These are phyloP conservation scores for Akebia trifoliata DNA, from an alignment of 164 flowering plant species.

Conservation along the genomic window DNA sequence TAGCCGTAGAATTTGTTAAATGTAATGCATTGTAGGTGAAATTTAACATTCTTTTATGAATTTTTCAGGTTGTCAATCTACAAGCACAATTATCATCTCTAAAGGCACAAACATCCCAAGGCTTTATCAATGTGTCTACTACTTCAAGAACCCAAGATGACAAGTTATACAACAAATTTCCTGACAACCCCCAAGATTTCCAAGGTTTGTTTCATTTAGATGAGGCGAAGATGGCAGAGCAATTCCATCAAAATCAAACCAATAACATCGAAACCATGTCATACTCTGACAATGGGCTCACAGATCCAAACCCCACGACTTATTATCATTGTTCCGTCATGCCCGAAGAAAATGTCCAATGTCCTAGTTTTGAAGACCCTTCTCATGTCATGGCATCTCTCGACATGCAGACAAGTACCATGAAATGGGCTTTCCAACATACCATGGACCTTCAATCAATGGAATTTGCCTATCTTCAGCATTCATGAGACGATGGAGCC, in stretches of 20 bases:
- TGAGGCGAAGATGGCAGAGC: conserved; percentile 25
- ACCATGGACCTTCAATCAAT: conserved; percentile 59
- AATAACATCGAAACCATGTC: conserved; percentile 7
- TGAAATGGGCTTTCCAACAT: conserved; percentile 56
- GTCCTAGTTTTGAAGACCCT: conserved; percentile 38
- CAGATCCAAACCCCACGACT: conserved; percentile 21
- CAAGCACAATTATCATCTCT: conserved; percentile 75
- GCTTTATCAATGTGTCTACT: conserved; percentile 22
- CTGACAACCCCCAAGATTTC: conserved; percentile 35
- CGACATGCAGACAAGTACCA: conserved; percentile 36
- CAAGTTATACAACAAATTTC: conserved; percentile 23
- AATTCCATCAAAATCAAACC: conserved; percentile 20
- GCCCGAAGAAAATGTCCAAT: conserved; percentile 33
- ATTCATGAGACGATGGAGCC: conserved; percentile 24
- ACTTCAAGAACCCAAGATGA: conserved; percentile 35
- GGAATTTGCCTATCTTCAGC: conserved; percentile 51
- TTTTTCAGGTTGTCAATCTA: conserved; percentile 62
- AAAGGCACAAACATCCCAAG: conserved; percentile 65
- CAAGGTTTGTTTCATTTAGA: conserved; percentile 40
- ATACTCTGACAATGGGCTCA: conserved; percentile 20
- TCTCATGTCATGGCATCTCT: conserved; percentile 42
- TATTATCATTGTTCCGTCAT: conserved; percentile 25
- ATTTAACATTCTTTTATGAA: too few relatives aligned
- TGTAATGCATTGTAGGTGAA: too few relatives aligned
- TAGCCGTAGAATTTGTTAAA: too few relatives aligned